A percentile compares a stretch with the other conserved stretches of the same genome.
phyloP scores from a whole-genome alignment of 306 rosid species.

The Cajanus cajan region DNA sequence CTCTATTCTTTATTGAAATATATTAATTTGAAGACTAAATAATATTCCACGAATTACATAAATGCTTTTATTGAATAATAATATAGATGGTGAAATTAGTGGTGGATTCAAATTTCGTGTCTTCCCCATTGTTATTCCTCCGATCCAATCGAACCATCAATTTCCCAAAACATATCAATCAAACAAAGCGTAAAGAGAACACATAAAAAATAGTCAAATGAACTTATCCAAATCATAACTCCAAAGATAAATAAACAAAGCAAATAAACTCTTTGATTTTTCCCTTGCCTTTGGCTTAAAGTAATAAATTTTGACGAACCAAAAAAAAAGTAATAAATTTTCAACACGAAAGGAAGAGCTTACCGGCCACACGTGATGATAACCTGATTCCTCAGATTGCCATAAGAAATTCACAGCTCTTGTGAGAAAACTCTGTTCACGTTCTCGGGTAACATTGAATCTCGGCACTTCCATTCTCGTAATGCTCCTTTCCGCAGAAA shows the following conservation, averaged over 20 bases:
- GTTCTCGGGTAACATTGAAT: slow-evolving; percentile 32
- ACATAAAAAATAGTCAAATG: not conserved
- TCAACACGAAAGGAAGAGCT: not conserved
- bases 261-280: not conserved
- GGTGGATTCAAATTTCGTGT: not conserved
- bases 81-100: not conserved
- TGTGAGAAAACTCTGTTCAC: slow-evolving; percentile 33
- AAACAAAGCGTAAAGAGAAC: not conserved
- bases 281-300: not conserved
- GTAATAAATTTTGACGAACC: too few species aligned
- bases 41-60: too few species aligned
- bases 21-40: too few species aligned
- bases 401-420: slow-evolving; percentile 68
- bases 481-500: slow-evolving; percentile 57
- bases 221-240: not conserved
- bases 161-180: not conserved
- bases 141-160: not conserved
- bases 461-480: slow-evolving; percentile 38
- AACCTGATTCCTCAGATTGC: slow-evolving; percentile 57
- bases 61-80: too few species aligned
- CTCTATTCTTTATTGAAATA: too few species aligned
- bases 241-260: not conserved
- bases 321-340: not conserved
- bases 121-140: not conserved
- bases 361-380: slow-evolving; percentile 88